Evolutionary conservation across 306 rosid species (phyloP), one percentile per base, ranked within the genome.

Genomic region (Parietaria judaica): DNA sequence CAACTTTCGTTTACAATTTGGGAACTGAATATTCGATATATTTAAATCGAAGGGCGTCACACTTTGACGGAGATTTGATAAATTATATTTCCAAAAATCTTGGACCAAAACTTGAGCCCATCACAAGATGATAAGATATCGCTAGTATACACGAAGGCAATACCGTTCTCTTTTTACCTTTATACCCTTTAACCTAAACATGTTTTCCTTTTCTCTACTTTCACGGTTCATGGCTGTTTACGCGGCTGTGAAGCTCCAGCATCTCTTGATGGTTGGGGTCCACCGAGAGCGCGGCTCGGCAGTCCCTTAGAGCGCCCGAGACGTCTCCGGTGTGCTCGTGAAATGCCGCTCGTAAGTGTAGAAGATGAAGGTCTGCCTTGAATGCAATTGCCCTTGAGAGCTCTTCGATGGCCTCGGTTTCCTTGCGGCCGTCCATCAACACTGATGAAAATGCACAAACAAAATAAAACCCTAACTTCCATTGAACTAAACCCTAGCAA

Each of bases 181-280:
- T 51, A 16, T 50, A 23, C 31, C 47, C 36, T 61, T 17, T 37
- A 16, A 34, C 3, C 38, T 54, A 16, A 4, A 9, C 12, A 51
- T 52, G 46, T 54, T 52, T 45, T 15, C 31, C 15, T 49, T 34
- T 31, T 36, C 31, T 50, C 36, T 38, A 13, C 35, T 38, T 36
- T 83, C 86, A 86, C 8, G 94, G 97, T 69, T 90, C 96, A 6
- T 83, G 96, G 75, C 86, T 83, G 73, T 86, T 82, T 45, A 86
- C 95, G 13, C 97, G 90, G 60, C 85, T 79, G 58, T 83, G 97
- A 75, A 90, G 97, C 66, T 90, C 95, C 76, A 82, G 68, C 97
- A 86, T 90, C 76, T 86, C 95, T 81, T 80, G 95, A 75, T 86
- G 95, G 71, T 82, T 90, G 2, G 97, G 97, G 49, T 90, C 97